Percentiles rank a stretch among this genome's conserved stretches.
phyloP scores from a whole-genome alignment of 345 rosid species.

The Camelina hispida region DNA sequence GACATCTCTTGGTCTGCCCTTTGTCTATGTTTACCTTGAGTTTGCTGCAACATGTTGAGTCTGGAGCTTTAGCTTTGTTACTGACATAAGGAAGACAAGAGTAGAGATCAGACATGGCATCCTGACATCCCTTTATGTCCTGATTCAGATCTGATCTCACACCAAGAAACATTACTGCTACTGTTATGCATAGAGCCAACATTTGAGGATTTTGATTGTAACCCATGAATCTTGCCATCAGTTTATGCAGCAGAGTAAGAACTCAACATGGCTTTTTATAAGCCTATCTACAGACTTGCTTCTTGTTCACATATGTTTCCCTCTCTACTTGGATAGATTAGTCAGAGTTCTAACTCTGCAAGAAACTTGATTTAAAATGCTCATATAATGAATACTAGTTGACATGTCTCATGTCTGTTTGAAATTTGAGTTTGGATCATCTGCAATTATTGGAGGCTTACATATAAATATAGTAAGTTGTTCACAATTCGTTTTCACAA shows the following conservation, averaged over 20 bases:
- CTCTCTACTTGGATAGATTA: constrained; percentile 12
- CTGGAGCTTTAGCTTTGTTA: constrained; percentile 46
- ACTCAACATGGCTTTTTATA: constrained; percentile 25
- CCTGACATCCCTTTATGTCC: constrained; percentile 49
- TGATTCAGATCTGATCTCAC: constrained; percentile 46
- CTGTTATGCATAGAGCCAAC: constrained; percentile 32
- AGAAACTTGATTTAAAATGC: constrained; percentile 35
- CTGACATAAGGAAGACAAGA: constrained; percentile 51
- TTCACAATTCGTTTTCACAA: constrained; percentile 28
- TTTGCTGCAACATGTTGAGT: constrained; percentile 46
- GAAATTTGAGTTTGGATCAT: constrained; percentile 10
- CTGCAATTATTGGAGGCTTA: constrained; percentile 2
- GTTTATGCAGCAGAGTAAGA: constrained; percentile 8
- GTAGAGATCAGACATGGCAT: constrained; percentile 47
- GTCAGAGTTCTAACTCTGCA: constrained; percentile 7
- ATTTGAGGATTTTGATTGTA: constrained; percentile 28
- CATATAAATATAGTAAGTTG: constrained; percentile 24
- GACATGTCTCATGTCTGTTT: constrained; percentile 26
- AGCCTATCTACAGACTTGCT: constrained; percentile 10
- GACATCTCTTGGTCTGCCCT: constrained; percentile 51
- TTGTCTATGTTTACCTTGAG: constrained; percentile 36
- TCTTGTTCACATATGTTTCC: constrained; percentile 21
- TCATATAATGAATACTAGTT: constrained; percentile 36
- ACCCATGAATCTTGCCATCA: constrained; percentile 25
- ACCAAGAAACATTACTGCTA: constrained; percentile 37